Evolutionary conservation across 2,329 filamentous ascomycete genomes (phyloP).

Genomic region (Dactylonectria estremocensis): DNA sequence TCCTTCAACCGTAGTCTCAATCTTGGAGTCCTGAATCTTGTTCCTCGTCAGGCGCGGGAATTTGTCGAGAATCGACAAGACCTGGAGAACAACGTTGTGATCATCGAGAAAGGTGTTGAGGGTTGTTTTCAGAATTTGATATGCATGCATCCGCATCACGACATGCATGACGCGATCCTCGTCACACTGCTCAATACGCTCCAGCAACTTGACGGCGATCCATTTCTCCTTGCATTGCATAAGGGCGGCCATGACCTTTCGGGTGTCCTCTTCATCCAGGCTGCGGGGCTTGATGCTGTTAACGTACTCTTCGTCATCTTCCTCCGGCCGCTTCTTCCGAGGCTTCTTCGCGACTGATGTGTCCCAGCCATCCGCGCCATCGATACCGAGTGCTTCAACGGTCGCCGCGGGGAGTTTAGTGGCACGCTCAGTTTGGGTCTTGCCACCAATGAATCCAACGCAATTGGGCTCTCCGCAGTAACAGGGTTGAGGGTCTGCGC

Average conservation of each 20-base stretch:
- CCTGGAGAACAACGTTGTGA: slow-evolving; percentile 88
- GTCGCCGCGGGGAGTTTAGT: slow-evolving; percentile 92
- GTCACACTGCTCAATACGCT: slow-evolving; percentile 88
- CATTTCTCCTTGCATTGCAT: slow-evolving; percentile 99
- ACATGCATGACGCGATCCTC: slow-evolving; percentile 90
- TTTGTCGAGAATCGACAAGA: slow-evolving; percentile 89
- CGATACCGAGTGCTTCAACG: slow-evolving; percentile 96
- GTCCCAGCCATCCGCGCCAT: slow-evolving; percentile 93
- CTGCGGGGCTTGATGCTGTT: slow-evolving; percentile 87
- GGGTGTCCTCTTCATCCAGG: slow-evolving; percentile 86
- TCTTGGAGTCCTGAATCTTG: slow-evolving; percentile 97
- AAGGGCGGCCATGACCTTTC: slow-evolving; percentile 95
- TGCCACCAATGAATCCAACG: slow-evolving; percentile 95
- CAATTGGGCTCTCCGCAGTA: slow-evolving; percentile 97
- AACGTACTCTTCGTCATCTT: slow-evolving; percentile 96
- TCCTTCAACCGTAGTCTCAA: slow-evolving; percentile 84
- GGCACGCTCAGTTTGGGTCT: slow-evolving; percentile 95
- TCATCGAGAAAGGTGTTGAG: slow-evolving; percentile 91
- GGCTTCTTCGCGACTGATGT: slow-evolving; percentile 90
- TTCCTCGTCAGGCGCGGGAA: slow-evolving; percentile 94
- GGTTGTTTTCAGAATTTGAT: slow-evolving; percentile 92
- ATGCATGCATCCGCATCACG: slow-evolving; percentile 97
- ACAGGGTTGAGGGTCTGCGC: slow-evolving; percentile 95
- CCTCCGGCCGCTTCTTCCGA: slow-evolving; percentile 90
- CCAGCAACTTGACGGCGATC: slow-evolving; percentile 96